Evolutionary conservation across 768 basidiomycete genomes (phyloP), one percentile per base, ranked within the genome.

Genomic region (Crucibulum laeve): DNA sequence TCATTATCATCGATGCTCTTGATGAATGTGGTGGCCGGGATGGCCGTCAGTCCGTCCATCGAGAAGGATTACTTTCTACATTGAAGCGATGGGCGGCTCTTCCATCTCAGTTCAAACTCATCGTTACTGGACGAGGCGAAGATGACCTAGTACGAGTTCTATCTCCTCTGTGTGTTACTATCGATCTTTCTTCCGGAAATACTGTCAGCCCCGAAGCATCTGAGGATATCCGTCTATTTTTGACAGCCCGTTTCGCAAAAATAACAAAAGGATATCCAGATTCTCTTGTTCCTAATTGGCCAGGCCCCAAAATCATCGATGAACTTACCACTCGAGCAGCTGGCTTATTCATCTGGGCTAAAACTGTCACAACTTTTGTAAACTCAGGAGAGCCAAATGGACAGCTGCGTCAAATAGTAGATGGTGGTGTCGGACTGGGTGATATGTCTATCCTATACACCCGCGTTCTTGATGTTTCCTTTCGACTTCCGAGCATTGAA

Each of bases 341-440:
- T 4, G 61, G 60, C 14, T 40, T 65, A 4, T 63, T 62, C 41
- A 53, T 62, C 25, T 63, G 56, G 56, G 62, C 61, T 13, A 47
- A 48, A 17, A 63, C 59, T 4, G 42, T 47, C 2, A 40, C 50
- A 1, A 39, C 47, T 22, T 54, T 56, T 28, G 35, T 61, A 22
- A 34, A 48, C 7, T 33, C 43, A 4, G 55, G 53, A 2, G 49
- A 57, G 10, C 51, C 52, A 6, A 34, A 40, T 15, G 40, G 23
- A 3, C 52, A 43, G 22, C 38, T 55, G 17, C 41, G 38, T 21
- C 43, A 43, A 11, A 22, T 57, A 8, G 38, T 57, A 4, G 34
- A 44, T 18, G 45, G 40, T 14, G 45, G 50, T 14, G 28, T 7
- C 0, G 46, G 45, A 17, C 22, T 53, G 10, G 53, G 49, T n/a